phyloP scores from a whole-genome alignment of 148 eudicot genomes.

The Fagopyrum esculentum region DNA sequence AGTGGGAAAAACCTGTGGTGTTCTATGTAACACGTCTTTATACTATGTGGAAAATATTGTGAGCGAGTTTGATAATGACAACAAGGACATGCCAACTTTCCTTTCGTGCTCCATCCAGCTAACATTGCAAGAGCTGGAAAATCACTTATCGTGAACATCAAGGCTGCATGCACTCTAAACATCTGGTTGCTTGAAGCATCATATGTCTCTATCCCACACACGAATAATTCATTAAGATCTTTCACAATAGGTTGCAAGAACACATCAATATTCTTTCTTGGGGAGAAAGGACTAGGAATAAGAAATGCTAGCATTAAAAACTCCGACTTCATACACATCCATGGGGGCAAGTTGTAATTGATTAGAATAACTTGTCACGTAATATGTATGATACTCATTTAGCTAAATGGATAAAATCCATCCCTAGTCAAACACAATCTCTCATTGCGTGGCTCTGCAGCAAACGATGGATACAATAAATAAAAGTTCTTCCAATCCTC shows the following conservation, averaged over 20 bases:
- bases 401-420: constrained; percentile 20
- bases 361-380: constrained; percentile 23
- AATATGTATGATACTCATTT: constrained; percentile 14
- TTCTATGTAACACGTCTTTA: not conserved
- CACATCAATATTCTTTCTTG: constrained; percentile 19
- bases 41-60: not conserved
- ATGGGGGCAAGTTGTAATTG: constrained; percentile 14
- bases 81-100: too few species aligned
- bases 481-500: constrained; percentile 19
- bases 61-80: too few species aligned
- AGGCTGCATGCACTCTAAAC: too few species aligned
- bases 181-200: too few species aligned
- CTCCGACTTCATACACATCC: constrained; percentile 17
- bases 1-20: not conserved
- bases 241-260: not conserved
- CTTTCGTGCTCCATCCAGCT: too few species aligned
- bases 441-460: constrained; percentile 8
- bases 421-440: constrained; percentile 23
- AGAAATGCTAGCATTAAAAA: constrained; percentile 22
- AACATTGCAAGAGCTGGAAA: too few species aligned
- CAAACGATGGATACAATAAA: not conserved
- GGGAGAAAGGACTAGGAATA: constrained; percentile 13
- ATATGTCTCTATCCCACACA: too few species aligned
- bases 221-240: too few species aligned
- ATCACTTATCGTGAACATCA: too few species aligned